A percentile compares a stretch with the other conserved stretches of the same genome.
Evolutionary conservation across 768 basidiomycete genomes (phyloP).

Genomic region (Pleurotus platypus): DNA sequence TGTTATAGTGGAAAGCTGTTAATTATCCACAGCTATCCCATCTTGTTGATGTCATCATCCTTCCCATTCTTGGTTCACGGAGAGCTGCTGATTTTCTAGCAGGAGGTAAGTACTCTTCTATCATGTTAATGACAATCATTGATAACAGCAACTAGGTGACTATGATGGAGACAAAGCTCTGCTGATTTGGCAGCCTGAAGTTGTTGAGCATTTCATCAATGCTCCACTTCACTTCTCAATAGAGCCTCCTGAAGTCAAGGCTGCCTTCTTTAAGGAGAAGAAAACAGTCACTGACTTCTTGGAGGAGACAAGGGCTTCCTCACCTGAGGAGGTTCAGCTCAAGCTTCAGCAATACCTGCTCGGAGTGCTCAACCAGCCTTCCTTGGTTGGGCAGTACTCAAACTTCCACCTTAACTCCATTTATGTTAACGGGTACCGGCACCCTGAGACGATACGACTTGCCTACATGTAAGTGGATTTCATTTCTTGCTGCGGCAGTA

Average conservation of each 20-base stretch:
- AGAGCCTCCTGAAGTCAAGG: slow-evolving; percentile 40
- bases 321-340: slow-evolving; percentile 22
- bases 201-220: slow-evolving; percentile 54
- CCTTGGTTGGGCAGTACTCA: slow-evolving; percentile 52
- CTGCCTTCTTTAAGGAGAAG: slow-evolving; percentile 38
- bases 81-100: slow-evolving; percentile 61
- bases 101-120: slow-evolving; percentile 40
- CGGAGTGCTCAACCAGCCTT: slow-evolving; percentile 39
- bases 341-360: slow-evolving; percentile 50
- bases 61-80: slow-evolving; percentile 47
- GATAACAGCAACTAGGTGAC: slow-evolving; percentile 40
- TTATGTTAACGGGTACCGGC: slow-evolving; percentile 48
- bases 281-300: slow-evolving; percentile 43
- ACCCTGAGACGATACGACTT: slow-evolving; percentile 45
- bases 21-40: slow-evolving; percentile 43
- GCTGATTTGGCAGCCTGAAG: slow-evolving; percentile 53
- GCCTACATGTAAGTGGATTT: slow-evolving; percentile 40
- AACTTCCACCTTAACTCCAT: slow-evolving; percentile 53
- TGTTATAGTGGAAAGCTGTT: slow-evolving; percentile 51
- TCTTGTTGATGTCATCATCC: slow-evolving; percentile 56
- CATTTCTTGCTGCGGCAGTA: slow-evolving; percentile 9
- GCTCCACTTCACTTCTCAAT: slow-evolving; percentile 44
- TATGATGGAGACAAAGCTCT: slow-evolving; percentile 67
- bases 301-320: slow-evolving; percentile 16
- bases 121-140: neutral